Percentiles rank a stretch among this genome's conserved stretches.
phyloP scores from a whole-genome alignment of 2,329 filamentous ascomycete genomes.

The Aspergillus glaucus region DNA sequence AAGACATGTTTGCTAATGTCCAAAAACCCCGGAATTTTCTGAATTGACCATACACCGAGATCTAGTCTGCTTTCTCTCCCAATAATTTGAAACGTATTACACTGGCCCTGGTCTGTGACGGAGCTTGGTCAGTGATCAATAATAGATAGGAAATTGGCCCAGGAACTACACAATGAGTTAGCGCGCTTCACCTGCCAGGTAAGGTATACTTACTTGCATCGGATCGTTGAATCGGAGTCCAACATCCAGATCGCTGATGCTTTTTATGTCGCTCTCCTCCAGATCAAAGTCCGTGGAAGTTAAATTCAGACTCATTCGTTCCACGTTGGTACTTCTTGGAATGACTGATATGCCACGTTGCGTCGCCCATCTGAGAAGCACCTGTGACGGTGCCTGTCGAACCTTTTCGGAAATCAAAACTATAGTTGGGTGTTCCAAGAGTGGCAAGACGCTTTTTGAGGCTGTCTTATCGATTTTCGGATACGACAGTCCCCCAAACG shows the following conservation, averaged over 20 bases:
- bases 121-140: too few relatives aligned
- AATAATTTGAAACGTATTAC: too few relatives aligned
- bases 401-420: slow-evolving; percentile 62
- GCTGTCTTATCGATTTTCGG: slow-evolving; percentile 67
- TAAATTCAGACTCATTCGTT: slow-evolving; percentile 38
- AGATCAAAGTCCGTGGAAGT: slow-evolving; percentile 62
- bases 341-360: slow-evolving; percentile 77
- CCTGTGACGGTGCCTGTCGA: slow-evolving; percentile 68
- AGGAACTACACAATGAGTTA: too few relatives aligned
- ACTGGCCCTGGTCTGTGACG: too few relatives aligned
- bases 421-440: slow-evolving; percentile 65
- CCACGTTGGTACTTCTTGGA: slow-evolving; percentile 64
- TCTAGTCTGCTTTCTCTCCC: too few relatives aligned
- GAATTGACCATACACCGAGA: too few relatives aligned
- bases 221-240: slow-evolving; percentile 73
- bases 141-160: too few relatives aligned
- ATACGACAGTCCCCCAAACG: slow-evolving; percentile 74
- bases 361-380: slow-evolving; percentile 80
- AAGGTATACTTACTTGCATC: slow-evolving; percentile 51
- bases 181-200: too few relatives aligned
- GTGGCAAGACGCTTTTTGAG: slow-evolving; percentile 57
- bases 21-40: too few relatives aligned
- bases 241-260: slow-evolving; percentile 59
- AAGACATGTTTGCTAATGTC: too few relatives aligned
- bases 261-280: slow-evolving; percentile 57